Percentiles rank a stretch among this genome's conserved stretches.
phyloP scores from a whole-genome alignment of 306 rosid genomes.

The Prunus padus region DNA sequence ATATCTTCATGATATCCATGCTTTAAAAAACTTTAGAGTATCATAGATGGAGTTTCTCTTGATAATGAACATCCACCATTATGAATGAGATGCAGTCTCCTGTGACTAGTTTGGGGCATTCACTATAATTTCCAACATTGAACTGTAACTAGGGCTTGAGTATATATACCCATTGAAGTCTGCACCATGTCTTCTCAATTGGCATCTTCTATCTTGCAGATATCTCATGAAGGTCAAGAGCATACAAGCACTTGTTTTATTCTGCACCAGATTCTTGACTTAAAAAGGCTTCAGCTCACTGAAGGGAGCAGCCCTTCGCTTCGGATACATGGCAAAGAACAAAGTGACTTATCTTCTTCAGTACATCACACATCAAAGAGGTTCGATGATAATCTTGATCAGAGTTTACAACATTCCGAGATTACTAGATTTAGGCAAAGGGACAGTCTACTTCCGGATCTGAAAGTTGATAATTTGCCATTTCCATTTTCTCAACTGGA shows the following conservation, averaged over 20 bases:
- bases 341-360: constrained; percentile 36
- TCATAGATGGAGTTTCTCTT: not conserved
- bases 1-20: not conserved
- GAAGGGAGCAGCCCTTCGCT: constrained; percentile 35
- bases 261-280: constrained; percentile 72
- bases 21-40: not conserved
- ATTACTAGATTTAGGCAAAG: constrained; percentile 28
- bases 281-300: constrained; percentile 55
- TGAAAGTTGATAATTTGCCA: constrained; percentile 45
- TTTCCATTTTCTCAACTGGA: constrained; percentile 53
- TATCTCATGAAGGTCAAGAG: constrained; percentile 36
- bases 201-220: constrained; percentile 37
- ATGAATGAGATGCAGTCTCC: not conserved
- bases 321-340: constrained; percentile 31
- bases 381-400: constrained; percentile 38
- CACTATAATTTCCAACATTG: not conserved
- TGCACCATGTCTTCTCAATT: not conserved
- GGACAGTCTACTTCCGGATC: constrained; percentile 33
- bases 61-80: not conserved
- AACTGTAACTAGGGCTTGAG: not conserved
- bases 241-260: constrained; percentile 34
- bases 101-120: not conserved
- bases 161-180: no score
- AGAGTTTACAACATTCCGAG: constrained; percentile 32
- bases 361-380: constrained; percentile 29